These are phyloP conservation scores for Fagopyrum tataricum DNA, from an alignment of 148 eudicot species.

Conservation along the genomic window DNA sequence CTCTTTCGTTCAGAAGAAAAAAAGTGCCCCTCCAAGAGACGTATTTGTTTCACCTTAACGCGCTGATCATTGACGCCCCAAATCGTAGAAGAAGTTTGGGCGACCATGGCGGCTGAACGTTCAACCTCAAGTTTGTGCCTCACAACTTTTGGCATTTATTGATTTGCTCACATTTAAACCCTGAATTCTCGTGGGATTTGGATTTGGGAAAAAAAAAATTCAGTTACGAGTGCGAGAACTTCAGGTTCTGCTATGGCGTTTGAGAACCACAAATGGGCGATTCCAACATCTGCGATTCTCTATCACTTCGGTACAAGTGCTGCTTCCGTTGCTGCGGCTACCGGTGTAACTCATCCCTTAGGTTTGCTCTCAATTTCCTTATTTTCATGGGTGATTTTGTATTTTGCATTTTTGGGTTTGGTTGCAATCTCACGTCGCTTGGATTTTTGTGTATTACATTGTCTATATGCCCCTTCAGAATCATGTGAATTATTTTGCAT, in stretches of 20 bases:
- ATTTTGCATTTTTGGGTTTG: neutral
- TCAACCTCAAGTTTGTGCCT: conserved; percentile 9
- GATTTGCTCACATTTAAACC: neutral
- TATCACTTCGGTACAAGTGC: conserved; percentile 80
- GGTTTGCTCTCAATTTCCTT: conserved; percentile 24
- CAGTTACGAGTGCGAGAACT: neutral
- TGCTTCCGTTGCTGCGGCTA: conserved; percentile 72
- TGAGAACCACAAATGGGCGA: conserved; percentile 33
- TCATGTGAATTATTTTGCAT: neutral
- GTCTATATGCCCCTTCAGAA: neutral
- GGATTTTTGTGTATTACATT: neutral
- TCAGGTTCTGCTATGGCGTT: conserved; percentile 12
- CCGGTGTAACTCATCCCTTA: conserved; percentile 81
- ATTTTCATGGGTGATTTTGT: neutral
- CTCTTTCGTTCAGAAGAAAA: neutral
- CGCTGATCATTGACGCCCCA: neutral
- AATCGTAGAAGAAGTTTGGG: neutral
- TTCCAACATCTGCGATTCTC: conserved; percentile 44
- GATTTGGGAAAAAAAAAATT: neutral
- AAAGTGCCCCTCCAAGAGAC: neutral
- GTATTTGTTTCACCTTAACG: neutral
- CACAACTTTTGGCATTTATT: neutral
- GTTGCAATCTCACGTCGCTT: neutral
- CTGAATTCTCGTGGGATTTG: neutral
- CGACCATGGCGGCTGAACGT: conserved; percentile 4